These are phyloP conservation scores for Fonsecaea pedrosoi DNA, from an alignment of 2,329 filamentous ascomycete species.

Conservation along the genomic window DNA sequence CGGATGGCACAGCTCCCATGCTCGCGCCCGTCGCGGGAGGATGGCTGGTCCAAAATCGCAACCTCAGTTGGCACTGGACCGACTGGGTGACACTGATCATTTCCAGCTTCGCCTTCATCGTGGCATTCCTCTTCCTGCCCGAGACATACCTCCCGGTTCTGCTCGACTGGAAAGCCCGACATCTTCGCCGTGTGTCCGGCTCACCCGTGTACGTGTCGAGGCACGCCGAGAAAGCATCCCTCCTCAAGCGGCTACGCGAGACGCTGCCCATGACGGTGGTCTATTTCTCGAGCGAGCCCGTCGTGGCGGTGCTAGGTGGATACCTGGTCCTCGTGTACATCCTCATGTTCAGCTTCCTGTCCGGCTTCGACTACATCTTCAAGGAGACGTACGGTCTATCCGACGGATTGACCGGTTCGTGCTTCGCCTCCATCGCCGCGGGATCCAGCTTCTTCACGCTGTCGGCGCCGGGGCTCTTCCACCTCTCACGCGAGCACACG, in stretches of 20 bases:
- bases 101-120: slow-evolving; percentile 2
- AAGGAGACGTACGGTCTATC: slow-evolving; percentile 56
- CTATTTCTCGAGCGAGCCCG: slow-evolving; percentile 53
- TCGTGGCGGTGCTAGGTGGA: slow-evolving; percentile 41
- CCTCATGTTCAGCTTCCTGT: slow-evolving; percentile 47
- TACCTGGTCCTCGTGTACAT: slow-evolving; percentile 44
- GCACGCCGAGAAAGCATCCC: background rate
- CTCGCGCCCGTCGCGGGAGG: slow-evolving; percentile 5
- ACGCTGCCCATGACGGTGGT: slow-evolving; percentile 47
- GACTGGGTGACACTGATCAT: slow-evolving; percentile 18
- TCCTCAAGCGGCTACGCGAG: background rate
- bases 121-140: slow-evolving; percentile 13
- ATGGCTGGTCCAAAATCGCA: slow-evolving; percentile 39
- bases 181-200: slow-evolving; percentile 12
- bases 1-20: background rate
- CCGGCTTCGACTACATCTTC: slow-evolving; percentile 61
- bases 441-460: slow-evolving; percentile 48
- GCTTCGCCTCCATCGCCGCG: slow-evolving; percentile 57
- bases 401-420: slow-evolving; percentile 52
- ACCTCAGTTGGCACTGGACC: slow-evolving; percentile 7
- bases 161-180: slow-evolving; percentile 15
- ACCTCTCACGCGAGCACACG: slow-evolving; percentile 48
- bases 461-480: slow-evolving; percentile 55
- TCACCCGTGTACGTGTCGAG: slow-evolving; percentile 43
- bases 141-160: slow-evolving; percentile 18